Conservation (phyloP, 208 protist genomes). For the Trypanosoma theileri region DNA sequence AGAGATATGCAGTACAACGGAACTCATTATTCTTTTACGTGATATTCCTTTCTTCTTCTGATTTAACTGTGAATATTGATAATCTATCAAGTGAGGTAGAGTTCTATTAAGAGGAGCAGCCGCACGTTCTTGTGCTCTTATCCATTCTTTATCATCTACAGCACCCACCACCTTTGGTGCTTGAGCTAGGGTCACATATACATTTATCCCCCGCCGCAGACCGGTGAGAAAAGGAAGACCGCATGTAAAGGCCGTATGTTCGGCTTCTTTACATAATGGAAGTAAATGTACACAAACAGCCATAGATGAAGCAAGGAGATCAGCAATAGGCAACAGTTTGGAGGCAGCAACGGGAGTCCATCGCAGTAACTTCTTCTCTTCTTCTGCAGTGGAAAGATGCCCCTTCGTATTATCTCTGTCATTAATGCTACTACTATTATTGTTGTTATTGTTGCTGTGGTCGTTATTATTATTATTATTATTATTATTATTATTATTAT, state of each 20-base stretch:
- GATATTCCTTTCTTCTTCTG: not conserved
- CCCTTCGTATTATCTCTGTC: not conserved
- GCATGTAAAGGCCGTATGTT: not conserved
- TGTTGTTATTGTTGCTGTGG: not conserved
- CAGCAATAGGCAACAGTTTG: conserved; percentile 7
- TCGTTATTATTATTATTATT: not conserved
- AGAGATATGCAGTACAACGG: conserved; percentile 42
- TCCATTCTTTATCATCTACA: not conserved
- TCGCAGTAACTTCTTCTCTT: not conserved
- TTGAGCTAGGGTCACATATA: not conserved
- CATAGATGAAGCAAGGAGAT: conserved; percentile 5
- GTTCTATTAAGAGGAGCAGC: not conserved
- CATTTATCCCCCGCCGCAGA: not conserved
- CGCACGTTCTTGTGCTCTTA: not conserved
- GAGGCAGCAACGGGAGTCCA: conserved; percentile 17
- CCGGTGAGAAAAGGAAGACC: not conserved
- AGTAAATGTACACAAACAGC: conserved; percentile 6
- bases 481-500: not conserved
- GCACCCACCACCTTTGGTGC: not conserved
- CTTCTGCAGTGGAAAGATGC: too few species aligned
- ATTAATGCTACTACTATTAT: not conserved
- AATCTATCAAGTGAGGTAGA: not conserved
- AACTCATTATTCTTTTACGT: conserved; percentile 16
- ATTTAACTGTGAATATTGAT: not conserved
- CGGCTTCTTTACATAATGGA: not conserved